Percentiles rank a stretch among this genome's conserved stretches.
Evolutionary conservation across 2,329 filamentous ascomycete genomes (phyloP).

Genomic region (Alternaria angustiovoidea): DNA sequence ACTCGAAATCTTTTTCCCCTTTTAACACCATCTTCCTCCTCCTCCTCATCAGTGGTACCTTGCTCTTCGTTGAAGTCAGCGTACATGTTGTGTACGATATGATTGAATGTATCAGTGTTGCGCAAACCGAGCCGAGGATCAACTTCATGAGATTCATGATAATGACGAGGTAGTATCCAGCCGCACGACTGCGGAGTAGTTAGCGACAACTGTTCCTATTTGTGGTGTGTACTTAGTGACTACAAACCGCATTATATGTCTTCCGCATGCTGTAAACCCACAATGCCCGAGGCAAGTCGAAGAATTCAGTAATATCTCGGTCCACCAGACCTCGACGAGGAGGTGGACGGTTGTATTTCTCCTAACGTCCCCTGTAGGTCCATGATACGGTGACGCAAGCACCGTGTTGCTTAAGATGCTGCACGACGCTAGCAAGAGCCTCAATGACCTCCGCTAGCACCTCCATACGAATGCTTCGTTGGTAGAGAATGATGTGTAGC

Average conservation of each 20-base stretch:
- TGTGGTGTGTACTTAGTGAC: too few species aligned
- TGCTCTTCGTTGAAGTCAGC: conserved; percentile 7
- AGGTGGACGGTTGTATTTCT: not conserved
- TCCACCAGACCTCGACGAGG: not conserved
- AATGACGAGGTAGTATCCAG: too few species aligned
- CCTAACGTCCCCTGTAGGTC: conserved; percentile 6
- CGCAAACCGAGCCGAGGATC: not conserved
- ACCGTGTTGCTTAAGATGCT: not conserved
- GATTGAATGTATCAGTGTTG: conserved; percentile 7
- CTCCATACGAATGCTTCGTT: not conserved
- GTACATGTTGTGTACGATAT: conserved; percentile 18
- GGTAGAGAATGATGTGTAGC: not conserved
- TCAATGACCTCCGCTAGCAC: not conserved
- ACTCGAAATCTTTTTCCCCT: too few species aligned
- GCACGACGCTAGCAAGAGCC: not conserved
- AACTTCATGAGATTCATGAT: too few species aligned
- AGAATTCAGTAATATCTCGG: too few species aligned
- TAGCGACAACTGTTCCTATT: too few species aligned
- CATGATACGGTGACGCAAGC: conserved; percentile 1
- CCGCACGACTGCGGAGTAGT: too few species aligned
- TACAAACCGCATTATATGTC: too few species aligned
- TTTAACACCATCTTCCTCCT: too few species aligned
- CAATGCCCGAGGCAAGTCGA: too few species aligned
- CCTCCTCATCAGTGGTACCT: not conserved
- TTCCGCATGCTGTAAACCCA: too few species aligned